Conservation (phyloP, 345 rosid species). For the Euphorbia tirucalli region DNA sequence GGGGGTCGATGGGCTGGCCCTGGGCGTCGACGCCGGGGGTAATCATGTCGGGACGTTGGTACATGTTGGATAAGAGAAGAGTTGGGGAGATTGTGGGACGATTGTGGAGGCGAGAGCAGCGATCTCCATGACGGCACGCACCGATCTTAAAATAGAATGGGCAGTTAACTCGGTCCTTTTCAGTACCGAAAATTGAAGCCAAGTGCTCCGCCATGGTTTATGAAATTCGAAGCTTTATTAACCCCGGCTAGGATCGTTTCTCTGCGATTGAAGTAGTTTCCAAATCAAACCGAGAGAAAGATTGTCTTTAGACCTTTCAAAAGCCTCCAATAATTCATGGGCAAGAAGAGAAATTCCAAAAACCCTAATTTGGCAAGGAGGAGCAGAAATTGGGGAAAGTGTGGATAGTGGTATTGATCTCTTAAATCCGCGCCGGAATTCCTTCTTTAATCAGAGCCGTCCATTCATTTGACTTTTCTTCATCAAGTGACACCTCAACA, state of each 20-base stretch:
- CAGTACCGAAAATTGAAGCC: constrained; percentile 84
- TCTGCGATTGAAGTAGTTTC: no score
- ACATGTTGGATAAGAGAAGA: constrained; percentile 74
- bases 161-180: constrained; percentile 84
- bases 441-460: not conserved
- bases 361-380: not conserved
- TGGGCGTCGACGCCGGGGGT: constrained; percentile 76
- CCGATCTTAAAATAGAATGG: constrained; percentile 90
- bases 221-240: not conserved
- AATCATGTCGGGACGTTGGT: constrained; percentile 85
- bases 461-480: not conserved
- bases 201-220: constrained; percentile 86
- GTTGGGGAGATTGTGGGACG: constrained; percentile 82
- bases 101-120: constrained; percentile 87
- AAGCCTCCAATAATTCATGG: not conserved
- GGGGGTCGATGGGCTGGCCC: constrained; percentile 64
- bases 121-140: constrained; percentile 89
- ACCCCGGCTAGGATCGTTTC: not conserved
- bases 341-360: no score
- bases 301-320: no score
- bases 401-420: no score
- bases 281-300: no score
- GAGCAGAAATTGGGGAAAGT: not conserved
- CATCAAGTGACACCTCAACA: not conserved
- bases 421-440: no score